Conservation (phyloP, 1,284 basidiomycete species). For the Cronartium quercuum region DNA sequence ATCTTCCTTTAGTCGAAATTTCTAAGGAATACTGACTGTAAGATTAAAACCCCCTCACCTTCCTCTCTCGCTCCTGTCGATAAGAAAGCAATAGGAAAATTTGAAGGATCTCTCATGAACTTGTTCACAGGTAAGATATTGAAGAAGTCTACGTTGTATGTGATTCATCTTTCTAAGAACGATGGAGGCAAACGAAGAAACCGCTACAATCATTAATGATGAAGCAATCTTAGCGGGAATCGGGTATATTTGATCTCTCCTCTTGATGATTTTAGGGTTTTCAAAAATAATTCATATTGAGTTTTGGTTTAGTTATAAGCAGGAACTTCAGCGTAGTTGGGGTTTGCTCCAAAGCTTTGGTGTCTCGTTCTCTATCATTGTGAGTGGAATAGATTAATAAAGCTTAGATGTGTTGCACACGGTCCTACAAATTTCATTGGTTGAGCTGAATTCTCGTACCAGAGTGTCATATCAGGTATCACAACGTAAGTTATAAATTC, state of each 20-base stretch:
- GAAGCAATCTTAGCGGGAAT: slow-evolving; percentile 8
- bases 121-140: no score
- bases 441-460: background rate
- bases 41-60: no score
- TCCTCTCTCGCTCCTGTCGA: no score
- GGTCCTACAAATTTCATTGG: background rate
- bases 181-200: no score
- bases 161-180: no score
- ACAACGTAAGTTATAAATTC: slow-evolving; percentile 1
- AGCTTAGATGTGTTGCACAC: background rate
- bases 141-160: no score
- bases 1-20: no score
- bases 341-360: slow-evolving; percentile 55
- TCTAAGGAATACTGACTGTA: no score
- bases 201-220: background rate
- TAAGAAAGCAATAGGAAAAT: no score
- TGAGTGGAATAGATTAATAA: slow-evolving; percentile 45
- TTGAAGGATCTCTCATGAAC: no score
- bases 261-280: background rate
- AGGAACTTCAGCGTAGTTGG: slow-evolving; percentile 14
- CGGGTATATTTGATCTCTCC: background rate
- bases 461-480: slow-evolving; percentile 13
- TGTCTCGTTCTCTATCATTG: slow-evolving; percentile 68
- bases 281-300: background rate
- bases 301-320: slow-evolving; percentile 9